Conservation (phyloP, 225 moss, liverwort and hornwort genomes). For the Takakia lepidozioides region DNA sequence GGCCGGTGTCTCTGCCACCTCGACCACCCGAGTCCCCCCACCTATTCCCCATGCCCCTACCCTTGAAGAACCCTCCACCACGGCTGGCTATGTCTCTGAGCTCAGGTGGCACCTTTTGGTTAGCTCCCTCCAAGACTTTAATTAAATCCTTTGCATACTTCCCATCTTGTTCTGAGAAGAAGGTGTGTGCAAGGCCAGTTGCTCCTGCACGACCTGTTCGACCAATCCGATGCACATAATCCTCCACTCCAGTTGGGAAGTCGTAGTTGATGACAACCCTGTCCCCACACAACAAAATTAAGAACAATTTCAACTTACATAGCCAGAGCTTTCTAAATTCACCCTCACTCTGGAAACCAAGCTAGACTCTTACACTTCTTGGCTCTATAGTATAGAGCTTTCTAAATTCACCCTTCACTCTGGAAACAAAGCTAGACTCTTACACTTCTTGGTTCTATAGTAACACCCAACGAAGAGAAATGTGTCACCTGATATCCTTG, state of each 20-base stretch:
- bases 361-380: too few relatives aligned
- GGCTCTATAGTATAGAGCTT: too few relatives aligned
- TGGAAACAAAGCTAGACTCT: too few relatives aligned
- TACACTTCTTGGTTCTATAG: too few relatives aligned
- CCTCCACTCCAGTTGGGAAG: conserved; percentile 91
- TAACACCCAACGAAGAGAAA: too few relatives aligned
- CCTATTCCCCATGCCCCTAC: conserved; percentile 61
- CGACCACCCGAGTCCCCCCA: conserved; percentile 77
- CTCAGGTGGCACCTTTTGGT: conserved; percentile 76
- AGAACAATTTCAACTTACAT: too few relatives aligned
- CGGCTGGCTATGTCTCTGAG: conserved; percentile 73
- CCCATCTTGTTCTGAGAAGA: conserved; percentile 91
- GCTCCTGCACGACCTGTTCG: conserved; percentile 94
- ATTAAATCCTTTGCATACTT: conserved; percentile 93
- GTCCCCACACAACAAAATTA: conserved; percentile 6
- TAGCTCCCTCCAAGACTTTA: conserved; percentile 90
- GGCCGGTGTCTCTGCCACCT: conserved; percentile 54
- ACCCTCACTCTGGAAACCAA: too few relatives aligned
- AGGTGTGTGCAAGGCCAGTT: conserved; percentile 84
- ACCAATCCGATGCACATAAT: conserved; percentile 92
- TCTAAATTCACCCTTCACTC: too few relatives aligned
- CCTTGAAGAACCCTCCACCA: conserved; percentile 76
- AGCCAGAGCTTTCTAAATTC: too few relatives aligned
- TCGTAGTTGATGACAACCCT: conserved; percentile 95
- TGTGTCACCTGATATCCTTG: conserved; percentile 74